Evolutionary conservation across 139 green algal species (phyloP), one percentile per base, ranked within the genome.

Genomic region (Coccomyxa sp.): DNA sequence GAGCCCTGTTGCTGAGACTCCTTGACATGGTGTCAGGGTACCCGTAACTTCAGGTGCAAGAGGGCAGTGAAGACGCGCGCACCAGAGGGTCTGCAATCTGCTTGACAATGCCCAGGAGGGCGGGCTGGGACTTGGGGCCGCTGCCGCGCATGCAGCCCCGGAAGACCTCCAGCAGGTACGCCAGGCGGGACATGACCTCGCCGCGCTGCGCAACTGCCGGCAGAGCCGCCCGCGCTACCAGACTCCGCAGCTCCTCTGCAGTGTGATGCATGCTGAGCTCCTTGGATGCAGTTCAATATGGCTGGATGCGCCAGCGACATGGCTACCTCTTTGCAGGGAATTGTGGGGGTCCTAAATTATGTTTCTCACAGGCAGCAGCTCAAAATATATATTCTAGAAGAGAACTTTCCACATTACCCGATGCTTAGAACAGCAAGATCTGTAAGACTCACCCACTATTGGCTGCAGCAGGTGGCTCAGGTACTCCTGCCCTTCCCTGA

Each of bases 141-240:
- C 85, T 88, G 36, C 82, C 91, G 7, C 81, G 71, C 12, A 86
- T 87, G 29, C 80, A 83, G 14, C 93, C 93, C 18, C 93, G 73
- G 54, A 96, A 69, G 38, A 83, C 81, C 78, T 97, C 91, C 39
- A 96, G 69, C 55, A 92, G 83, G 24, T 78, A 86, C 16, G 68
- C 79, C 36, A 91, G 74, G 22, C 82, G 82, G 31, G 69, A 73
- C 68, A 84, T 50, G 12, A 87, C 79, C 35, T 89, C 82, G 8
- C 81, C 75, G 16, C 83, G 80, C 24, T 82, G 75, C 35, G 79
- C 82, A 27, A 84, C 44, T 31, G 22, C 34, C 16, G 77, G 39
- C 69, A 81, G 41, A 41, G 75, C 82, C 54, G 75, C 33, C 39
- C 75, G 38, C 35, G 58, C n/a, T 27, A 82, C 71, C 27, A 88